These are phyloP conservation scores for Malus fusca DNA, from an alignment of 306 rosid species.

Conservation along the genomic window DNA sequence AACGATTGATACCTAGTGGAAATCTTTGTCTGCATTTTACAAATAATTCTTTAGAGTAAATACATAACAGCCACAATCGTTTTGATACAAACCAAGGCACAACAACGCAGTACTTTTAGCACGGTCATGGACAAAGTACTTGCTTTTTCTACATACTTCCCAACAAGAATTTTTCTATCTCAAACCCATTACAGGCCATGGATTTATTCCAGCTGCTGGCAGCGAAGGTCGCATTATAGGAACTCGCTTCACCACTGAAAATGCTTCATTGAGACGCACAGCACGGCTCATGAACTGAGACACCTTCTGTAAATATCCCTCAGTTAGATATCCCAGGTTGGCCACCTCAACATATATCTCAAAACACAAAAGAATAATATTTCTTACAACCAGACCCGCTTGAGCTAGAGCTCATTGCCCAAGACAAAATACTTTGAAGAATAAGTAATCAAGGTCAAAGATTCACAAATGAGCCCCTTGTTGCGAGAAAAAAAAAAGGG, in stretches of 20 bases:
- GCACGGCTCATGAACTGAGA: slow-evolving; percentile 73
- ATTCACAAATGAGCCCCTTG: background rate
- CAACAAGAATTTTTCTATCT: slow-evolving; percentile 39
- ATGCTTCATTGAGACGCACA: slow-evolving; percentile 91
- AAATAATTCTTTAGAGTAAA: background rate
- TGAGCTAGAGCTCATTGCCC: background rate
- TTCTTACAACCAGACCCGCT: background rate
- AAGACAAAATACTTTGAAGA: background rate
- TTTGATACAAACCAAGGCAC: background rate
- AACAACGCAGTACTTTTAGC: background rate
- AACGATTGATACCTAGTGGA: background rate
- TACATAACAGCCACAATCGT: background rate
- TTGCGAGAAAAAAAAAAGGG: too few relatives aligned
- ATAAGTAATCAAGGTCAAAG: background rate
- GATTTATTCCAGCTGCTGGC: slow-evolving; percentile 61
- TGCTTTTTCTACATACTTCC: slow-evolving; percentile 10
- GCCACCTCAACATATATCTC: background rate
- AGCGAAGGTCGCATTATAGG: slow-evolving; percentile 82
- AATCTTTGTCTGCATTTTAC: slow-evolving; percentile 6
- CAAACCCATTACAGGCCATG: slow-evolving; percentile 86
- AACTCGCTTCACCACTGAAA: slow-evolving; percentile 83
- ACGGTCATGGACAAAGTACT: background rate
- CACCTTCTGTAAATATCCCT: slow-evolving; percentile 57
- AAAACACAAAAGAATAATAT: background rate
- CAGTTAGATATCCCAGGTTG: slow-evolving; percentile 3